Conservation (phyloP, 2,329 filamentous ascomycete genomes). For the Aspergillus texensis region DNA sequence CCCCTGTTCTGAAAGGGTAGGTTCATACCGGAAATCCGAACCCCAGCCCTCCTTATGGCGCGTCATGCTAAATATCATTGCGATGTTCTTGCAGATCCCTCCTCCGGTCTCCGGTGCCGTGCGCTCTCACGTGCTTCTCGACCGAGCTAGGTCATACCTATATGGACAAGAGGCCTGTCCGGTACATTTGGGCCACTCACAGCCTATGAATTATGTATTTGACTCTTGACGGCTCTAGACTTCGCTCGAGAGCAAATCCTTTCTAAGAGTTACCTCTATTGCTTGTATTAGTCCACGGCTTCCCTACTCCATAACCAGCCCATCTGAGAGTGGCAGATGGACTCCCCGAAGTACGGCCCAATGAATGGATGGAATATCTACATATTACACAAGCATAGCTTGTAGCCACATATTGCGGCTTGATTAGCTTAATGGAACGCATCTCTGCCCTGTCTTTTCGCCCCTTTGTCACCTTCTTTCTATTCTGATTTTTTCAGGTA, state of each 20-base stretch:
- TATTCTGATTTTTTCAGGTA: not conserved
- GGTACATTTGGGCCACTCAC: constrained; percentile 12
- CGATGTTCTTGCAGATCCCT: constrained; percentile 5
- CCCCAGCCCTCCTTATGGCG: not conserved
- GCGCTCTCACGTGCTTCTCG: constrained; percentile 11
- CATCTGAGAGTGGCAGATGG: not conserved
- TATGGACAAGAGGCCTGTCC: constrained; percentile 13
- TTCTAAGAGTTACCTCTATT: not conserved
- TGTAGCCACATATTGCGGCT: not conserved
- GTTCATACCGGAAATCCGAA: not conserved
- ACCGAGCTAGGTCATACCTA: constrained; percentile 8
- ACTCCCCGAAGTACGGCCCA: too few relatives aligned
- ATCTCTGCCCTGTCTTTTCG: not conserved
- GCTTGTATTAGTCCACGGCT: not conserved
- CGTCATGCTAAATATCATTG: not conserved
- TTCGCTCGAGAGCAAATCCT: not conserved
- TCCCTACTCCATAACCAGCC: not conserved
- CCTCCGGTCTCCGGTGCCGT: constrained; percentile 10
- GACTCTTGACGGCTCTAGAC: not conserved
- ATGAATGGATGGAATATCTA: not conserved
- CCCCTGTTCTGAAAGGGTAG: constrained; percentile 10
- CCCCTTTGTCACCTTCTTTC: not conserved
- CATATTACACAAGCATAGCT: not conserved
- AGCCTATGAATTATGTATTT: constrained; percentile 12
- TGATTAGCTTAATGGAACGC: not conserved